Evolutionary conservation across 805 yeast genomes (phyloP).

Genomic region (Zygosaccharomyces rouxii): DNA sequence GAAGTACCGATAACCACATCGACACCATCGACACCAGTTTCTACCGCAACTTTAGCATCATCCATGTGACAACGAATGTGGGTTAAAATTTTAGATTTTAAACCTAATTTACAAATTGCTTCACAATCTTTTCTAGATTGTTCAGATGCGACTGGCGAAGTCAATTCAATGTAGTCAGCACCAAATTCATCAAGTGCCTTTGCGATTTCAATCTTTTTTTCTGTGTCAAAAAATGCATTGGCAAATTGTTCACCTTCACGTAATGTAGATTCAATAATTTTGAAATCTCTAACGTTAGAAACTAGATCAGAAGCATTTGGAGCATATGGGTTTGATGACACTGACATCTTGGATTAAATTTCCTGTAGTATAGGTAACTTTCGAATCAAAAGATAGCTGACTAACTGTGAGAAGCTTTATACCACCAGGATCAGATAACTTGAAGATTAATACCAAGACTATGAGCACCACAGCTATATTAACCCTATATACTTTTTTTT

Average conservation of each 20-base stretch:
- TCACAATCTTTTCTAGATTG: conserved; percentile 92
- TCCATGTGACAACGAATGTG: conserved; percentile 99
- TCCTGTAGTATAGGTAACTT: neutral
- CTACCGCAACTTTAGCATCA: conserved; percentile 94
- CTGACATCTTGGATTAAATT: conserved; percentile 9
- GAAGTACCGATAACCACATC: conserved; percentile 98
- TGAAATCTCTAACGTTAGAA: conserved; percentile 83
- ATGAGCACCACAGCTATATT: neutral
- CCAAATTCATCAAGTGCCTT: conserved; percentile 96
- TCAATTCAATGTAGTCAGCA: conserved; percentile 94
- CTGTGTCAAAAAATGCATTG: conserved; percentile 91
- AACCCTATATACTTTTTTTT: neutral
- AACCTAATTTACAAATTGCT: conserved; percentile 97
- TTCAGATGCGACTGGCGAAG: conserved; percentile 98
- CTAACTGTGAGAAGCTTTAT: neutral
- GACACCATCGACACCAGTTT: conserved; percentile 98
- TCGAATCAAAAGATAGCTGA: neutral
- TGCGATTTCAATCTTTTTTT: conserved; percentile 94
- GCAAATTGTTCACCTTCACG: conserved; percentile 99
- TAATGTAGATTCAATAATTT: conserved; percentile 89
- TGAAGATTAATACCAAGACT: neutral
- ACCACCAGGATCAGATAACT: neutral
- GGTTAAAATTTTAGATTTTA: conserved; percentile 91
- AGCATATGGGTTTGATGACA: conserved; percentile 72
- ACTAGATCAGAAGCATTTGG: conserved; percentile 90